Conservation (phyloP, 106 monocot genomes). For the Dendrobium chrysotoxum region DNA sequence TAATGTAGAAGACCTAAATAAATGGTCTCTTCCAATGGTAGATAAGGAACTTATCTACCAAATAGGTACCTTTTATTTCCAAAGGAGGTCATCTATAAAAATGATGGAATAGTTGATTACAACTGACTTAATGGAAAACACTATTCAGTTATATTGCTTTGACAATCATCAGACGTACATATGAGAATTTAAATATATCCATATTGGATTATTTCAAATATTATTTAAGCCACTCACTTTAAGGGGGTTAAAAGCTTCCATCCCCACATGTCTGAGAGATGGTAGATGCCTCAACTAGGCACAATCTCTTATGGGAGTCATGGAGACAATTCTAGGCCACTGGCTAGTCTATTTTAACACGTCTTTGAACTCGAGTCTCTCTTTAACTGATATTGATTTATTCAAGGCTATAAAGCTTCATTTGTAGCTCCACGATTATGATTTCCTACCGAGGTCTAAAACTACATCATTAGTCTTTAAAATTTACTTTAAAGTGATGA, state of each 20-base stretch:
- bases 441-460: too few relatives aligned
- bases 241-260: background rate
- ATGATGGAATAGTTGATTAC: background rate
- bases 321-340: background rate
- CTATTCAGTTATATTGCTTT: background rate
- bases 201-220: too few relatives aligned
- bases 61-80: background rate
- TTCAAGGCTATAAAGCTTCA: too few relatives aligned
- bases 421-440: too few relatives aligned
- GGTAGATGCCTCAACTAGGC: background rate
- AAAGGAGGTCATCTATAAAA: background rate
- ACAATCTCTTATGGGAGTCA: background rate
- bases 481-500: too few relatives aligned
- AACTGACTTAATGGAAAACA: background rate
- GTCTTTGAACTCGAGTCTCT: background rate
- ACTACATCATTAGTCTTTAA: too few relatives aligned
- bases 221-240: background rate
- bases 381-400: too few relatives aligned
- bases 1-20: too few relatives aligned
- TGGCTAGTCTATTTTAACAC: background rate
- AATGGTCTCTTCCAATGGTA: too few relatives aligned
- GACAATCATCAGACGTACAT: background rate
- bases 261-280: background rate
- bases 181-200: too few relatives aligned
- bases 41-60: background rate